These are phyloP conservation scores for Phanerodontia chrysosporium DNA, from an alignment of 768 basidiomycete genomes.

Conservation along the genomic window DNA sequence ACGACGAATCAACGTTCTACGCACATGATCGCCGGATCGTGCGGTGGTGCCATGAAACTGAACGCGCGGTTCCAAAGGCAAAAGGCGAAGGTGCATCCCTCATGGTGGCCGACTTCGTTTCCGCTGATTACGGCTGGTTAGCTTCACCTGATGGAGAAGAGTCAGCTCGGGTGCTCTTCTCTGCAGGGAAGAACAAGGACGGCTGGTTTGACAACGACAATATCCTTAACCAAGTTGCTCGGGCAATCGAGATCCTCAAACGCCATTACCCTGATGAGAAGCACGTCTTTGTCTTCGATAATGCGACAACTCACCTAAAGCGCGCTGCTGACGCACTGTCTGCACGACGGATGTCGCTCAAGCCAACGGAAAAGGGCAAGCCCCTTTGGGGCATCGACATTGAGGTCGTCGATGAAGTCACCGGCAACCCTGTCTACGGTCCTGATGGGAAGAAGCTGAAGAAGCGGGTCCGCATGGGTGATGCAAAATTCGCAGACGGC, in stretches of 20 bases:
- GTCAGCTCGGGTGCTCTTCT: conserved; percentile 16
- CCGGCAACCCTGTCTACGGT: conserved; percentile 6
- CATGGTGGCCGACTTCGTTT: conserved; percentile 36
- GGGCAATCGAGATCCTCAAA: conserved; percentile 22
- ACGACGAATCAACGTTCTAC: conserved; percentile 38
- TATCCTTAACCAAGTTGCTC: conserved; percentile 17
- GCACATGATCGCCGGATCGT: conserved; percentile 28
- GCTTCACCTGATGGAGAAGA: conserved; percentile 16
- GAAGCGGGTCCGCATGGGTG: conserved; percentile 26
- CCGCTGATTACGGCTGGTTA: conserved; percentile 26
- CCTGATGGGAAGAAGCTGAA: conserved; percentile 16
- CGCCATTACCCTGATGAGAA: conserved; percentile 17
- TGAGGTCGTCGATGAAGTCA: not conserved
- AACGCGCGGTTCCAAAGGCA: not conserved
- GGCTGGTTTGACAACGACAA: conserved; percentile 24
- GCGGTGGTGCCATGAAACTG: not conserved
- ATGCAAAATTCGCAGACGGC: conserved; percentile 19
- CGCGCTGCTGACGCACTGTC: not conserved
- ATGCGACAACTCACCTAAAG: conserved; percentile 23
- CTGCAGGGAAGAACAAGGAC: conserved; percentile 21
- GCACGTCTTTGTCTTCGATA: conserved; percentile 25
- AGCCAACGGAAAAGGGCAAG: not conserved
- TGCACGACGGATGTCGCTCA: not conserved
- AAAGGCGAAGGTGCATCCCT: conserved; percentile 36
- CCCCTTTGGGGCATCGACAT: not conserved